These are phyloP conservation scores for Suillus decipiens DNA, from an alignment of 768 basidiomycete genomes.

Conservation along the genomic window DNA sequence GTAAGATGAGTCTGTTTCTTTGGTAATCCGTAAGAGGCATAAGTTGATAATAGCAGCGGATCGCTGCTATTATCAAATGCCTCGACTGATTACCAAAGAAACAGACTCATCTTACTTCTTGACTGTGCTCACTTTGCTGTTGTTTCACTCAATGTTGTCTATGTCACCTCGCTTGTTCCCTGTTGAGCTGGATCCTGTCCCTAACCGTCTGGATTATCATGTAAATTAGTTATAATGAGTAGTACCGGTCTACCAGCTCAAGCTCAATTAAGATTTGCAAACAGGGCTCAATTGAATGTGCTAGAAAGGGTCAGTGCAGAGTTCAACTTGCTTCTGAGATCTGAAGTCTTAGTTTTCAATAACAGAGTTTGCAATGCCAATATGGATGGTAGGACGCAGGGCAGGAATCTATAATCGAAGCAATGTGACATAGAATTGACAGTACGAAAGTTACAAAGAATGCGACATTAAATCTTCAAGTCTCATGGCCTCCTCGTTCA, in stretches of 20 bases:
- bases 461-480: no score
- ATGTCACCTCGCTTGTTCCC: no score
- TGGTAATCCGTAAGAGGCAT: not conserved
- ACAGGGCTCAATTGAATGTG: not conserved
- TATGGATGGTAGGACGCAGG: not conserved
- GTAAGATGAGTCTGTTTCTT: constrained; percentile 1
- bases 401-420: not conserved
- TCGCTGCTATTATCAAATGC: no score
- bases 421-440: no score
- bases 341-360: not conserved
- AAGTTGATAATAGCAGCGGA: not conserved
- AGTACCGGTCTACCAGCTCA: not conserved
- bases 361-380: not conserved
- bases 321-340: not conserved
- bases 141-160: no score
- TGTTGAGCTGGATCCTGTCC: no score
- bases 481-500: no score
- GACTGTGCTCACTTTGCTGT: no score
- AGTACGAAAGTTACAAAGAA: no score
- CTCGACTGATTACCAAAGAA: no score
- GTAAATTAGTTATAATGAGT: not conserved
- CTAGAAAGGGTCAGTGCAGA: not conserved
- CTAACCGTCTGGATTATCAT: no score
- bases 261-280: not conserved
- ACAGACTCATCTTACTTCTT: no score